A percentile compares a stretch with the other conserved stretches of the same genome.
phyloP scores from a whole-genome alignment of 352 stramenopile species.

The Globisporangium recalcitrans region DNA sequence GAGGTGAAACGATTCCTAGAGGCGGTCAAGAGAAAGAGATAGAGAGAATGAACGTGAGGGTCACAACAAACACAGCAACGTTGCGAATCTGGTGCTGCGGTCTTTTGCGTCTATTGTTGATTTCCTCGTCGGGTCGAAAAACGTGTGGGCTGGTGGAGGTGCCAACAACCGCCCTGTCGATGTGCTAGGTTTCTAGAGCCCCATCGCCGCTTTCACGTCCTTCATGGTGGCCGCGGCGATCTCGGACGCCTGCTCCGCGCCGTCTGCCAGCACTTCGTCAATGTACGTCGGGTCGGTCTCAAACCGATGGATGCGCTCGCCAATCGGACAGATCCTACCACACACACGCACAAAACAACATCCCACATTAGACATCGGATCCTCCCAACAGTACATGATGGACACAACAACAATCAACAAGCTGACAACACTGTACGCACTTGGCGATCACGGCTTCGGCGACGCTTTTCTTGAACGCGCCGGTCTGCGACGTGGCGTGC shows the following conservation, averaged over 20 bases:
- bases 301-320: constrained; percentile 90
- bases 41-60: background rate
- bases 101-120: background rate
- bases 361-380: background rate
- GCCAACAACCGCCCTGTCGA: too few relatives aligned
- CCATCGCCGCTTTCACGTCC: constrained; percentile 73
- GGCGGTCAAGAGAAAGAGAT: background rate
- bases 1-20: background rate
- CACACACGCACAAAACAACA: constrained; percentile 1
- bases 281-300: constrained; percentile 90
- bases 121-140: background rate
- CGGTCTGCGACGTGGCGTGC: constrained; percentile 63
- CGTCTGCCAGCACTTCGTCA: constrained; percentile 84
- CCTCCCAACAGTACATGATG: background rate
- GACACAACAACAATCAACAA: constrained; percentile 13
- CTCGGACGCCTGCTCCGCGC: constrained; percentile 57
- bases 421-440: constrained; percentile 26
- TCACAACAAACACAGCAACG: background rate
- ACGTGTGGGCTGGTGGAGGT: background rate
- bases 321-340: constrained; percentile 89
- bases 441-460: constrained; percentile 94
- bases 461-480: constrained; percentile 94
- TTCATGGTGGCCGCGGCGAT: constrained; percentile 66
- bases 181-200: constrained; percentile 23
- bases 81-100: too few relatives aligned